Evolutionary conservation across 1,139 yeast species (phyloP).

Genomic region (Protomyces macrosporus): DNA sequence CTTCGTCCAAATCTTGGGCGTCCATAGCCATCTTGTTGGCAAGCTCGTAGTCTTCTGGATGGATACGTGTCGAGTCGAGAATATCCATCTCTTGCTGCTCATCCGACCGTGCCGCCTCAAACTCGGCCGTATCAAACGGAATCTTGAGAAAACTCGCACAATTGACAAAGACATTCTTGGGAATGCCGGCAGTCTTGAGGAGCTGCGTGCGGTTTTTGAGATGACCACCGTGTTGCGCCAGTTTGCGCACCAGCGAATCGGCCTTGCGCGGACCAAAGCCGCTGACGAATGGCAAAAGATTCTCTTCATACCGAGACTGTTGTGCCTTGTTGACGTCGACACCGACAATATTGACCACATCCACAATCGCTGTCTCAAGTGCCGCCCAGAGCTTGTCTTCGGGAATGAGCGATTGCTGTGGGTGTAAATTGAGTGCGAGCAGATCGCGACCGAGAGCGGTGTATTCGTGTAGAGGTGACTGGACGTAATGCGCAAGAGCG

Average conservation of each 20-base stretch:
- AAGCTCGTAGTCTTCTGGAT: conserved; percentile 93
- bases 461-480: conserved; percentile 85
- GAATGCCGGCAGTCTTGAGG: conserved; percentile 70
- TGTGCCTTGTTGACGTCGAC: conserved; percentile 89
- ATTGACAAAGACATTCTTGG: conserved; percentile 78
- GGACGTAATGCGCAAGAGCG: conserved; percentile 84
- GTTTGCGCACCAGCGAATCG: conserved; percentile 73
- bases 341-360: conserved; percentile 84
- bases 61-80: conserved; percentile 91
- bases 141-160: conserved; percentile 86
- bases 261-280: conserved; percentile 97
- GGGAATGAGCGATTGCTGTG: conserved; percentile 67
- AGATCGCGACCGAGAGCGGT: conserved; percentile 66
- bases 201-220: conserved; percentile 68
- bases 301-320: conserved; percentile 65
- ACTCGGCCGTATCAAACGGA: conserved; percentile 51
- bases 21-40: conserved; percentile 98
- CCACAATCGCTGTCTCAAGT: conserved; percentile 78
- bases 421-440: conserved; percentile 61
- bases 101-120: conserved; percentile 44
- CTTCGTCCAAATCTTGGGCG: conserved; percentile 93
- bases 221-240: conserved; percentile 67
- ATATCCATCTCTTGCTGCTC: conserved; percentile 54
- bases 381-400: conserved; percentile 61
- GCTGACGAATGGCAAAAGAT: conserved; percentile 66